A percentile compares a stretch with the other conserved stretches of the same genome.
phyloP scores from a whole-genome alignment of 345 rosid species.

The Abelmoschus esculentus region DNA sequence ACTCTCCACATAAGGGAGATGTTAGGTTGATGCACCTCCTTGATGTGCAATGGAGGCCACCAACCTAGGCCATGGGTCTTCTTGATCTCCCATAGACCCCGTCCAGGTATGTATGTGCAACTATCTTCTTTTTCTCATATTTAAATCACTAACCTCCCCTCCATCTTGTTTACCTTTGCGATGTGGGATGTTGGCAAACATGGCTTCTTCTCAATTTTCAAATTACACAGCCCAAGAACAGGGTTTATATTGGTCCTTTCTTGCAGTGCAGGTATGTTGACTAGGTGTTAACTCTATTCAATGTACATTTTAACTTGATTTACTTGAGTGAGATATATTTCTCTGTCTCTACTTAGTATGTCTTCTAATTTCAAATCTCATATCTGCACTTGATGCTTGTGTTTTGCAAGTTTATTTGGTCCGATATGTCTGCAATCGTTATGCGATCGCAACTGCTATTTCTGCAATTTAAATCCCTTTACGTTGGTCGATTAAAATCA shows the following conservation, averaged over 20 bases:
- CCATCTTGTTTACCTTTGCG: background rate
- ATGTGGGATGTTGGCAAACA: background rate
- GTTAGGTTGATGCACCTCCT: background rate
- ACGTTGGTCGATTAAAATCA: slow-evolving; percentile 3
- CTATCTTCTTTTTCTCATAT: accelerated
- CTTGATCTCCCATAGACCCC: slow-evolving; percentile 24
- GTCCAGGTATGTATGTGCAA: slow-evolving; percentile 11
- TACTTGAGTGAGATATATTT: no score
- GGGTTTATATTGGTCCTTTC: slow-evolving; percentile 11
- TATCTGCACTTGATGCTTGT: slow-evolving; percentile 14
- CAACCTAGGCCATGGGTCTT: slow-evolving; percentile 19
- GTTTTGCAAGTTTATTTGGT: slow-evolving; percentile 67
- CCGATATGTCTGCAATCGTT: no score
- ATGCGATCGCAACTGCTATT: no score
- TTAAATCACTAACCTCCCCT: background rate
- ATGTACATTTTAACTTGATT: slow-evolving; percentile 47
- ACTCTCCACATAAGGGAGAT: slow-evolving; percentile 27
- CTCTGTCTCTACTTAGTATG: background rate
- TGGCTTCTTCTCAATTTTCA: background rate
- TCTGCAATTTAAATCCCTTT: background rate
- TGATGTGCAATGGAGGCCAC: slow-evolving; percentile 2
- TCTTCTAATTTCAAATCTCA: background rate
- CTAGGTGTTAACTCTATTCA: slow-evolving; percentile 65
- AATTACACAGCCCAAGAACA: slow-evolving; percentile 12
- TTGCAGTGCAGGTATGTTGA: slow-evolving; percentile 87